phyloP scores from a whole-genome alignment of 2,329 filamentous ascomycete genomes.

The Ascochyta rabiei region DNA sequence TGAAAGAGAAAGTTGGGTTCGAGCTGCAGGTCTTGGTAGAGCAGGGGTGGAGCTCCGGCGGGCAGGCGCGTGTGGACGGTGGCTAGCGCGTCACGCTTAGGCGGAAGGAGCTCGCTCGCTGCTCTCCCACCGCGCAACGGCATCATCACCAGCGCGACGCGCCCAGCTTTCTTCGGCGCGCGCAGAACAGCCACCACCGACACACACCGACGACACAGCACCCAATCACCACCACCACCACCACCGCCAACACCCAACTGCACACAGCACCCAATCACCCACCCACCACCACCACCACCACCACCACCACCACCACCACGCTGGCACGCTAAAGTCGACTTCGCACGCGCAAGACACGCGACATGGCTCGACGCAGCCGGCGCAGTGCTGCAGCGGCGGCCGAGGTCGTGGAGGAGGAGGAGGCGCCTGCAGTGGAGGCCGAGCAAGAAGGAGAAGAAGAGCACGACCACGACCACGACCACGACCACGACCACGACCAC shows the following conservation, averaged over 20 bases:
- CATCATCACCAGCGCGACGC: slow-evolving; percentile 17
- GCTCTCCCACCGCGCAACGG: slow-evolving; percentile 7
- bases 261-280: too few relatives aligned
- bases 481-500: slow-evolving; percentile 27
- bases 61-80: slow-evolving; percentile 23
- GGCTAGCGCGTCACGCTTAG: slow-evolving; percentile 19
- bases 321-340: slow-evolving; percentile 5
- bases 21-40: too few relatives aligned
- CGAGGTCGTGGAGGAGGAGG: slow-evolving; percentile 34
- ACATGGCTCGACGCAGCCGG: slow-evolving; percentile 49
- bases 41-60: slow-evolving; percentile 2
- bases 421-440: slow-evolving; percentile 56
- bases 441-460: slow-evolving; percentile 26
- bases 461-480: slow-evolving; percentile 26
- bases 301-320: not conserved
- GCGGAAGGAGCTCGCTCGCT: slow-evolving; percentile 12
- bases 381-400: slow-evolving; percentile 44
- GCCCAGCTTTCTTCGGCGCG: slow-evolving; percentile 12
- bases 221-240: too few relatives aligned
- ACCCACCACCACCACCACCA: too few relatives aligned
- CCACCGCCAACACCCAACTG: not conserved
- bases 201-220: too few relatives aligned
- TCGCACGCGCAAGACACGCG: slow-evolving; percentile 39
- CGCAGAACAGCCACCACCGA: not conserved
- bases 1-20: slow-evolving; percentile 2